A percentile compares a stretch with the other conserved stretches of the same genome.
These are phyloP conservation scores for Leccinum subtestaceum DNA, from an alignment of 768 basidiomycete genomes.

Conservation along the genomic window DNA sequence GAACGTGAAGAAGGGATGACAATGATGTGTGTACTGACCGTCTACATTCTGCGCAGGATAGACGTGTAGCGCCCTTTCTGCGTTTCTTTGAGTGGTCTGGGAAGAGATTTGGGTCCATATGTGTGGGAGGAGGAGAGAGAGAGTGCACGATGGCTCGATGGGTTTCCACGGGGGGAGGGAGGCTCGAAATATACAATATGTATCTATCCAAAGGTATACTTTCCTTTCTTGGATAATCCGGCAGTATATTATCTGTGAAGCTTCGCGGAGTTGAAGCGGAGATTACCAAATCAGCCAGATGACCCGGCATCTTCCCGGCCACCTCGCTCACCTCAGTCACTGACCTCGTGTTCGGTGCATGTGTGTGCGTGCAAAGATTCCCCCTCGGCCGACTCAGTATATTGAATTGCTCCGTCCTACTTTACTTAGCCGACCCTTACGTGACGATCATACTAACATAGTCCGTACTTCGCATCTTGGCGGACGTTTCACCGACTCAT, in stretches of 20 bases:
- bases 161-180: constrained; percentile 11
- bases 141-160: constrained; percentile 18
- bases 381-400: constrained; percentile 6
- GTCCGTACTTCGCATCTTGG: not conserved
- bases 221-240: constrained; percentile 26
- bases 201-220: constrained; percentile 9
- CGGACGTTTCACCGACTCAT: not conserved
- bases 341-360: constrained; percentile 15
- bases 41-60: constrained; percentile 80
- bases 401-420: not conserved
- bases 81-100: constrained; percentile 50
- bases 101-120: constrained; percentile 26
- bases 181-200: constrained; percentile 13
- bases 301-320: constrained; percentile 10
- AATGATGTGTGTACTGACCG: constrained; percentile 40
- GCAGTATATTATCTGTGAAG: constrained; percentile 12
- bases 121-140: constrained; percentile 5
- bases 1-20: not conserved
- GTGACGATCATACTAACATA: not conserved
- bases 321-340: constrained; percentile 3
- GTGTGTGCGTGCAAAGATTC: constrained; percentile 2
- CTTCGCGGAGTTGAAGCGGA: constrained; percentile 27
- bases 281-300: not conserved
- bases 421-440: not conserved
- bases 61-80: constrained; percentile 69